Percentiles rank a stretch among this genome's conserved stretches.
phyloP scores from a whole-genome alignment of 2,329 filamentous ascomycete species.

The Fusarium newnesense region DNA sequence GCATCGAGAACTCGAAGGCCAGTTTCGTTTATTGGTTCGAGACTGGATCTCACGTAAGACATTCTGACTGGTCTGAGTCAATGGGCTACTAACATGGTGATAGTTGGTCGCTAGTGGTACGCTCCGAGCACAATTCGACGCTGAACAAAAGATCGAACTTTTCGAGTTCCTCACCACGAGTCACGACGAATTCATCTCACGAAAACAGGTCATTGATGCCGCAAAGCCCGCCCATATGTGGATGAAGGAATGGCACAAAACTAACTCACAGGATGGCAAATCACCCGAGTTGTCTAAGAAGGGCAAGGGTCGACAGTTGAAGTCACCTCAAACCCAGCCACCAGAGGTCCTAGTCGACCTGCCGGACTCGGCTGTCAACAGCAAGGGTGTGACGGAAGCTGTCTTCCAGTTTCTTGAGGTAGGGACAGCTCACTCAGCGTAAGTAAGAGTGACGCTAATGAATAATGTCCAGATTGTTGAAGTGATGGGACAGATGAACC shows the following conservation, averaged over 20 bases:
- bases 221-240: slow-evolving; percentile 71
- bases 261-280: slow-evolving; percentile 67
- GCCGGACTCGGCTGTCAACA: slow-evolving; percentile 68
- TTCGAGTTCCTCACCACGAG: slow-evolving; percentile 81
- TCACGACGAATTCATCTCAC: slow-evolving; percentile 86
- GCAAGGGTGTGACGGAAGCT: slow-evolving; percentile 68
- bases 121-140: slow-evolving; percentile 82
- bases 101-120: slow-evolving; percentile 82
- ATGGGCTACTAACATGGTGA: slow-evolving; percentile 41
- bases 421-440: slow-evolving; percentile 40
- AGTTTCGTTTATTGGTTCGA: slow-evolving; percentile 92
- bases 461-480: slow-evolving; percentile 64
- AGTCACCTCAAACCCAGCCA: slow-evolving; percentile 67
- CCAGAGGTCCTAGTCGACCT: slow-evolving; percentile 67
- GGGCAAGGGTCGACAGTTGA: slow-evolving; percentile 66
- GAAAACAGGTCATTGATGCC: slow-evolving; percentile 70
- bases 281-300: slow-evolving; percentile 77
- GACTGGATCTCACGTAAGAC: slow-evolving; percentile 79
- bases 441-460: slow-evolving; percentile 39
- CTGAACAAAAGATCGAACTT: slow-evolving; percentile 81
- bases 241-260: slow-evolving; percentile 72
- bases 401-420: slow-evolving; percentile 75
- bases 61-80: not conserved
- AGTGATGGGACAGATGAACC: slow-evolving; percentile 74
- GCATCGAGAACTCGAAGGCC: slow-evolving; percentile 79